Base-by-base conservation (phyloP, 768 basidiomycete species). In the Russula sp. region DNA sequence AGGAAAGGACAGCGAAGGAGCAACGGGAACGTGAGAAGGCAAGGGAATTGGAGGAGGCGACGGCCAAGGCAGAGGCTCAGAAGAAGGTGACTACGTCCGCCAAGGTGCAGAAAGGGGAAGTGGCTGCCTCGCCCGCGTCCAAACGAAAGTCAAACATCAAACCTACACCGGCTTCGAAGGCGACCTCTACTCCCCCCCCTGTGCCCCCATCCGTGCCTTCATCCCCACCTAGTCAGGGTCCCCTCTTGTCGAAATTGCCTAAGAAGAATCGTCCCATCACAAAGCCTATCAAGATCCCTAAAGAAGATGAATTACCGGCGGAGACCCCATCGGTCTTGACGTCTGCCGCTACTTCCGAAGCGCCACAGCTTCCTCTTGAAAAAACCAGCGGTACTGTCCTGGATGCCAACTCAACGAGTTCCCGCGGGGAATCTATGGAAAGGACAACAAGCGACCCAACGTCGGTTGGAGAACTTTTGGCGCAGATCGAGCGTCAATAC, bases 231-330 rank as follows among this genome's bases (percentile, higher is more conserved):
- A 69, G 78, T 3, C 90, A 91, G 69, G 84, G 84, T 11, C 89
- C 90, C 18, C 81, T 92, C 39, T 76, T 90, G 45, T 91, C 90
- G 27, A 91, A 86, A 73, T 86, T 89, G 74, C 87, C 90, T 6
- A 92, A 91, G 79, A 92, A 92, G 73, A 88, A 78, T 68, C 91
- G 86, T 69, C 87, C 88, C 0, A 67, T 79, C 49, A 63, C 82
- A 55, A 87, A 85, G 68, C 79, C 81, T 11, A 78, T 83, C 68
- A 84, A 77, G 64, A 77, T 83, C 44, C 77, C 79, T 3, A 87
- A 83, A 71, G 88, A 89, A 39, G 87, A 82, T 37, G 79, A 82
- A 16, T 65, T 72, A 16, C 63, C 68, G 31, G 60, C 68, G 1
- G 81, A 82, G 34, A 76, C 82, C 31, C 66, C 77, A 51, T 77